Evolutionary conservation across 2,329 filamentous ascomycete genomes (phyloP), one percentile per base, ranked within the genome.

Genomic region (Cladosporium sp.): DNA sequence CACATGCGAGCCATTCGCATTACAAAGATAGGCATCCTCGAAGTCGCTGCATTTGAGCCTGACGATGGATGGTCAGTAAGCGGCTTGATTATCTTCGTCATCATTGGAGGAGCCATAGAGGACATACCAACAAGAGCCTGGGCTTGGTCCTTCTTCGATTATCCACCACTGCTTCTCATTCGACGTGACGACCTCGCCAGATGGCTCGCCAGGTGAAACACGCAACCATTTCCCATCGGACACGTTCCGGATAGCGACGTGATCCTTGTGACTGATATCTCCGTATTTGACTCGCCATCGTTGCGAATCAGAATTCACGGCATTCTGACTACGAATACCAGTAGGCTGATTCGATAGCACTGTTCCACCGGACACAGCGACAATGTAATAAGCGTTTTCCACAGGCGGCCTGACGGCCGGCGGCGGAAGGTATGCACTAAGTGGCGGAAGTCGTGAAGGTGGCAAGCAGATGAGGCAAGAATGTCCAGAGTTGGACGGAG

Each of bases 131-230:
- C 42, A 45, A 35, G 30, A 35, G 4, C 42, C 42, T 20, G 42
- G 42, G 12, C 29, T 35, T 3, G 19, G 22, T 7, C 42, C 42
- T 11, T 35, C 30, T 22, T 45, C 42, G 4, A 45, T 35, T 5
- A 45, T 19, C 42, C 42, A 45, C 42, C 42, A 45, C 29, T 42
- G 46, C 46, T 42, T 40, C 16, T 49, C 46, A 11, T 42, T 25
- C 16, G 36, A 20, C 2, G 38, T 40, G 25, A 32, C 38, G 7
- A 45, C 43, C 15, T 18, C 22, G 5, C 43, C 43, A 19, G 19
- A 38, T n/a, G 43, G 16, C 18, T 22, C 43, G 25, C 22, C 11
- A 2, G 22, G n/a, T 11, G 30, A 47, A 12, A 25, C 16, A 7
- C 43, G 33, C 35, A 47, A 25, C 43, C 43, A 47, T 20, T 38